Base-by-base conservation (phyloP, 169 alveolate species). In the Plasmodium vivax region DNA sequence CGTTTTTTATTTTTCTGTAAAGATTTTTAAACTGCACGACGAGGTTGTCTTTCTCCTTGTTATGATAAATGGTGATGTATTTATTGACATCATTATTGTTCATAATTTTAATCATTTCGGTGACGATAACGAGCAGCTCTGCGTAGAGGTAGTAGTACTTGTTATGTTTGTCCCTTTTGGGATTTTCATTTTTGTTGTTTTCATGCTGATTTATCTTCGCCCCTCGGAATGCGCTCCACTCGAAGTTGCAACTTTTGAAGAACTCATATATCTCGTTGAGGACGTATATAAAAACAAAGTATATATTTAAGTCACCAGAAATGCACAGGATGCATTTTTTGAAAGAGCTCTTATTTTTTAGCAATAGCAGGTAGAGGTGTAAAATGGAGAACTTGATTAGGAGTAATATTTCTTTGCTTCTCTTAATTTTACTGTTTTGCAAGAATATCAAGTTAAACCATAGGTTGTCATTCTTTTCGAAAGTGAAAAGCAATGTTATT, bases 311-410 rank as follows among this genome's bases (percentile, higher is more conserved):
- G 56, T 90, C 94, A 41, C 94, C 82, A 27, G 94, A 90, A 80
- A 90, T 90, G 51, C 62, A 79, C n/a, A 90, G 75, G 43, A 90
- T 90, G 62, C 81, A 80, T 45, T 81, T 90, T 90, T 90, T 90
- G 77, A 81, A 90, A 23, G 51, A 68, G 27, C 27, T 90, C 81
- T 90, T 90, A 68, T 90, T 90, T 90, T 81, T 90, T 80, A 90
- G 51, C n/a, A 90, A 47, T 82, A 90, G 51, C 54, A 90, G 73
- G 74, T 90, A 90, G 41, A 90, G 23, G 54, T 90, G 94, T 82
- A 90, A 81, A 80, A 90, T 90, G 41, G 94, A 90, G 54, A 90
- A 90, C 58, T 90, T 90, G 16, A 90, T 82, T 90, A 90, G 80
- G 8, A 81, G 72, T 80, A 90, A 62, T 30, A 71, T 72, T 41